Percentiles rank a stretch among this genome's conserved stretches.
Evolutionary conservation across 495 filamentous ascomycete genomes (phyloP).

Genomic region (Aspergillus olivimuriae): DNA sequence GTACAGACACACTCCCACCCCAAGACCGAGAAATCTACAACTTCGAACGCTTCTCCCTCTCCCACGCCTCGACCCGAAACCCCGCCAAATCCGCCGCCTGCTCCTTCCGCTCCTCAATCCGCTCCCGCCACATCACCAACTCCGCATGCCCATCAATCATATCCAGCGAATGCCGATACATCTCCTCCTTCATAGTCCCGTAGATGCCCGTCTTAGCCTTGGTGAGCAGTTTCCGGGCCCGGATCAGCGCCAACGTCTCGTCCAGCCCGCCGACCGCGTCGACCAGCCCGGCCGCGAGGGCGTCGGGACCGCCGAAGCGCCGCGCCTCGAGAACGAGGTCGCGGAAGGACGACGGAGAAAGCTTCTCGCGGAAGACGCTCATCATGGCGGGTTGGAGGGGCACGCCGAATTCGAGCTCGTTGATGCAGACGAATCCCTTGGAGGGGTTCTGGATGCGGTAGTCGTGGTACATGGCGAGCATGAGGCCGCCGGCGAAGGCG

Average conservation of each 20-base stretch:
- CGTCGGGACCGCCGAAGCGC: slow-evolving; percentile 53
- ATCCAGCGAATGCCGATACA: slow-evolving; percentile 58
- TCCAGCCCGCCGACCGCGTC: slow-evolving; percentile 61
- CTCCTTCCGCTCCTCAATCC: slow-evolving; percentile 41
- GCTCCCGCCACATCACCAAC: too few relatives aligned
- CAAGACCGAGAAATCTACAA: slow-evolving; percentile 21
- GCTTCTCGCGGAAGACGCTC: slow-evolving; percentile 65
- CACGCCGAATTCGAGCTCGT: slow-evolving; percentile 72
- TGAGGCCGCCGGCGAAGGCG: slow-evolving; percentile 71
- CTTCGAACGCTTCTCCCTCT: slow-evolving; percentile 39
- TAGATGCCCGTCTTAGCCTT: slow-evolving; percentile 60
- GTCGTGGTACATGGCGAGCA: slow-evolving; percentile 80
- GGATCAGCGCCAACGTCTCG: slow-evolving; percentile 50
- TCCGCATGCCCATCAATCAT: slow-evolving; percentile 43
- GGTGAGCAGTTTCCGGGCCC: slow-evolving; percentile 45
- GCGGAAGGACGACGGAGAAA: slow-evolving; percentile 47
- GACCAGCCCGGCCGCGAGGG: slow-evolving; percentile 58
- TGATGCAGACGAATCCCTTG: slow-evolving; percentile 66
- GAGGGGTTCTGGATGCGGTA: slow-evolving; percentile 67
- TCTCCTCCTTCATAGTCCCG: slow-evolving; percentile 62
- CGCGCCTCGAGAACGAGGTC: slow-evolving; percentile 62
- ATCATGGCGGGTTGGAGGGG: slow-evolving; percentile 66
- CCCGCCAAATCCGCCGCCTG: slow-evolving; percentile 19
- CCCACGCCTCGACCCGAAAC: slow-evolving; percentile 33
- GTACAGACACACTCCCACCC: not conserved